Base-by-base conservation (phyloP, 768 basidiomycete genomes). In the Suillus ampliporus region DNA sequence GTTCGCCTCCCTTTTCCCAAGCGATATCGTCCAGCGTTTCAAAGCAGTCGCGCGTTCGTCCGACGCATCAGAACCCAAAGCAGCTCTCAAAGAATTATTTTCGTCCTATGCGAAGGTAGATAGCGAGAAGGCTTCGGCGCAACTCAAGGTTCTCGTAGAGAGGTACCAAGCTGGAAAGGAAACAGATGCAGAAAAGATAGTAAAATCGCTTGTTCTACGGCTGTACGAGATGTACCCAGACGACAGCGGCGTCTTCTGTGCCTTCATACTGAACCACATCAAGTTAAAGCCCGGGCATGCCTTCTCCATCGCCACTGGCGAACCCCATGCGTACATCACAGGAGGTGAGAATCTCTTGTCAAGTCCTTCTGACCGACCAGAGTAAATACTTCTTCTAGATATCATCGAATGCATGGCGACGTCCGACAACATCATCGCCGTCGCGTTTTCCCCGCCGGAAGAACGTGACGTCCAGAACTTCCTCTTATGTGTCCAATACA, bases 381-480 rank as follows among this genome's bases (percentile, higher is more conserved):
- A 48, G 26, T 28, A 53, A 47, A 21, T 14, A n/a, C n/a, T 11
- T 17, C 0, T 34, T 17, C 11, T 63, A 84, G 85, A 87, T 66
- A 86, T 86, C 72, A 83, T 87, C 75, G 85, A 86, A 67, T 86
- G 83, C 72, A 86, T 86, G 84, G 83, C 83, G 0, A 78, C 80
- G 4, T 82, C 81, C 1, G 85, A 86, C 76, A 86, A 86, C 71
- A 85, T 86, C 65, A 80, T 87, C 53, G 83, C 85, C 59, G 83
- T 83, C 21, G 86, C 84, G 19, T 80, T 86, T 57, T 51, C 47
- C 2, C 40, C 59, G 10, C 23, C 43, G 21, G 96, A 96, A 77
- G 83, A 94, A 41, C 87, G 94, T 43, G 95, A 97, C 73, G 86
- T 97, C 48, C 87, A 89, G 15, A 96, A 94, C 64, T 86, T 98